Base-by-base conservation (phyloP, 345 rosid species). In the Luvunga scandens region DNA sequence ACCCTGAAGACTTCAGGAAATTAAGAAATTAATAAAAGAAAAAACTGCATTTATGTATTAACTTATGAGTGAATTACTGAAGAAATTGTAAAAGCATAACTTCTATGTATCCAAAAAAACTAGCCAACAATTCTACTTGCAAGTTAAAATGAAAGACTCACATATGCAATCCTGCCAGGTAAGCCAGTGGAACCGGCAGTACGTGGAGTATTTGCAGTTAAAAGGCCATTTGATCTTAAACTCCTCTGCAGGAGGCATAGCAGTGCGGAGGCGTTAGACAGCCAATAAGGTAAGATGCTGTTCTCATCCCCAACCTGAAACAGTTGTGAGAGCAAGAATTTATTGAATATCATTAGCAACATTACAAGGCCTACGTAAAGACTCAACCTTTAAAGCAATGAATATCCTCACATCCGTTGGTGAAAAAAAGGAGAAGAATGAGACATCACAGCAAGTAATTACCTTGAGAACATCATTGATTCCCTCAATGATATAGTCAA, bases 211-310 rank as follows among this genome's bases (percentile, higher is more conserved):
- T 72, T 75, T 75, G 91, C 86, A 78, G 81, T 83, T 75, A 94
- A 72, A 88, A 96, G 89, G 64, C 93, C 94, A 83, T 88, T 94
- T 45, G 97, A 89, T 53, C 90, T 86, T 36, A 96, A 87, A 83
- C 94, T 94, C 80, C 94, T 90, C 86, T 92, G 99, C 80, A 96
- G 86, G 66, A 94, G 94, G 86, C 99, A 96, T 71, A 96, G 84
- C 78, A 96, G 99, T 78, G 99, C 97, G n/a, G 97, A 91, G 48
- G 98, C 75, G 84, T 92, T 94, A 78, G 98, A 88, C 74, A 96
- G 86, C 99, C 99, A 96, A 82, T 96, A 96, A 71, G 98, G 98
- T 77, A 94, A 90, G 53, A 85, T 85, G 62, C 34, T 74, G 72
- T 82, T 87, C 82, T 94, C 99, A 83, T 91, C 89, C 38, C 89